Evolutionary conservation across 495 filamentous ascomycete genomes (phyloP).

Genomic region (Hyaloscypha bicolor): DNA sequence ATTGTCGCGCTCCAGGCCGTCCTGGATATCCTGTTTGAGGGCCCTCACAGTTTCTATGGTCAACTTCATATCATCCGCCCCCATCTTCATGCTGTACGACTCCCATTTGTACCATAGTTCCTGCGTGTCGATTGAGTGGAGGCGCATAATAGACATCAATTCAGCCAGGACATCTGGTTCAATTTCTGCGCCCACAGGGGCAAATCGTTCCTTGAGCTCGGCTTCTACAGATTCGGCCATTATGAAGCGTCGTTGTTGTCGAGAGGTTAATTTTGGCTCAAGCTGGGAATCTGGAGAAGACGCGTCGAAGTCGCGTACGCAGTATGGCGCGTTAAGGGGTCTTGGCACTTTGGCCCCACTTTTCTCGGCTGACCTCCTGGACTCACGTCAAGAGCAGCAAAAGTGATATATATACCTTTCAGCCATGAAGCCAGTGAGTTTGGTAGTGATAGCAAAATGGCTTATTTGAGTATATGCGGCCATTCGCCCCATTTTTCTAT

Average conservation of each 20-base stretch:
- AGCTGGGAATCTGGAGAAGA: neutral
- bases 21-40: slow-evolving; percentile 87
- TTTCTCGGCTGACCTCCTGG: too few relatives aligned
- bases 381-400: too few relatives aligned
- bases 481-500: too few relatives aligned
- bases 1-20: slow-evolving; percentile 74
- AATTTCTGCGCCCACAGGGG: slow-evolving; percentile 53
- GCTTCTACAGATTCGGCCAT: slow-evolving; percentile 55
- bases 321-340: slow-evolving; percentile 1
- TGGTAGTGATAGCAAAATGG: too few relatives aligned
- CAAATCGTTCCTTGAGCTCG: slow-evolving; percentile 74
- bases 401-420: too few relatives aligned
- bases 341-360: neutral
- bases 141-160: slow-evolving; percentile 78
- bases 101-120: slow-evolving; percentile 99
- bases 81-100: slow-evolving; percentile 92
- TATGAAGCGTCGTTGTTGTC: neutral
- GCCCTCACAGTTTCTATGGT: slow-evolving; percentile 66
- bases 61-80: slow-evolving; percentile 68
- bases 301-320: neutral
- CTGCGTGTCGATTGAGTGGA: slow-evolving; percentile 74
- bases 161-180: slow-evolving; percentile 75
- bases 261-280: neutral
- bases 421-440: too few relatives aligned
- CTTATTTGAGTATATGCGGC: too few relatives aligned